Conservation (phyloP, 83 land plant genomes). For the Picea abies region DNA sequence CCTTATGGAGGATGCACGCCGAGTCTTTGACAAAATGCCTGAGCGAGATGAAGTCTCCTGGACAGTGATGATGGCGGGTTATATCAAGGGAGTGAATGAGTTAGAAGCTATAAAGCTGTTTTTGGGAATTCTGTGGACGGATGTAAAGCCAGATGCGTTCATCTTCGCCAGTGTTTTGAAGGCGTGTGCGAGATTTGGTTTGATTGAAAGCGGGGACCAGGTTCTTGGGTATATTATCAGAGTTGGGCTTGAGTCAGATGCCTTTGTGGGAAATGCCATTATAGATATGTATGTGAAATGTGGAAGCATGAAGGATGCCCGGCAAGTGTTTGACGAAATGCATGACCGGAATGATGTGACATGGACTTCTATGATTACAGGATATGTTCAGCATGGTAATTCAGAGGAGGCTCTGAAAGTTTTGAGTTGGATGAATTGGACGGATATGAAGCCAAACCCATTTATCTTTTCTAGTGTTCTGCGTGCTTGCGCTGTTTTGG, state of each 20-base stretch:
- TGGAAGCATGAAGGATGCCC: slow-evolving; percentile 32
- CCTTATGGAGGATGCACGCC: background rate
- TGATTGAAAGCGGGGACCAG: slow-evolving; percentile 24
- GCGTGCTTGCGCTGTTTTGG: slow-evolving; percentile 38
- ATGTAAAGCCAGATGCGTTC: slow-evolving; percentile 23
- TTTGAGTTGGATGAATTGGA: slow-evolving; percentile 18
- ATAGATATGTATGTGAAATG: slow-evolving; percentile 52
- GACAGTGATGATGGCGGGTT: slow-evolving; percentile 16
- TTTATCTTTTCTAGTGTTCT: slow-evolving; percentile 38
- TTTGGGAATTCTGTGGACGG: slow-evolving; percentile 25
- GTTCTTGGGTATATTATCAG: slow-evolving; percentile 30
- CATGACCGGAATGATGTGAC: slow-evolving; percentile 18
- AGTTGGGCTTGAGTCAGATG: slow-evolving; percentile 24
- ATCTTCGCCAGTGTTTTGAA: slow-evolving; percentile 35
- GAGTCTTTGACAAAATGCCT: slow-evolving; percentile 6
- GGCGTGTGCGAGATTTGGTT: slow-evolving; percentile 30
- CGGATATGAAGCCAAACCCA: slow-evolving; percentile 21
- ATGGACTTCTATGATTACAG: slow-evolving; percentile 41
- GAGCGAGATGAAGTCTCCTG: background rate
- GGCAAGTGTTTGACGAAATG: slow-evolving; percentile 7
- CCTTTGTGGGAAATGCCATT: slow-evolving; percentile 31
- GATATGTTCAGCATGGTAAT: slow-evolving; percentile 24
- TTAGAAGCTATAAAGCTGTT: slow-evolving; percentile 21
- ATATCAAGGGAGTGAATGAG: background rate
- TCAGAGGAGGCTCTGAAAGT: slow-evolving; percentile 32